Evolutionary conservation across 2,329 filamentous ascomycete genomes (phyloP).

Genomic region (Trematosphaeria pertusa): DNA sequence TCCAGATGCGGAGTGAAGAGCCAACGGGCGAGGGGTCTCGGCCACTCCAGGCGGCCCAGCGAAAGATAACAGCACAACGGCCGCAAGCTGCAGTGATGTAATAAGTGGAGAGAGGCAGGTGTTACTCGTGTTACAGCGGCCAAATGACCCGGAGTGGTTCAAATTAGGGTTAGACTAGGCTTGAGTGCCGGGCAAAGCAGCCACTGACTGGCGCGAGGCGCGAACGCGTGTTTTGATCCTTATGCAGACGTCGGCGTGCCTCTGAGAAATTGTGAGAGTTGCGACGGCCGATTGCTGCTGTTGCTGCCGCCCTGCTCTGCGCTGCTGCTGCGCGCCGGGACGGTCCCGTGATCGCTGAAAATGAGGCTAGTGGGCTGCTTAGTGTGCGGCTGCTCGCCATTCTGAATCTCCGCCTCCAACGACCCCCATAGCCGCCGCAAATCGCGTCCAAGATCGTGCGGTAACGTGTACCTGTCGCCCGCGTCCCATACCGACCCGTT

Average conservation of each 20-base stretch:
- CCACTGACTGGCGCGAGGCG: slow-evolving; percentile 42
- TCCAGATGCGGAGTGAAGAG: neutral
- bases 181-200: slow-evolving; percentile 44
- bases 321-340: neutral
- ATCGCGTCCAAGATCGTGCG: slow-evolving; percentile 45
- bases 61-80: slow-evolving; percentile 33
- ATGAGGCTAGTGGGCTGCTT: slow-evolving; percentile 2
- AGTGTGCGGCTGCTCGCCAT: slow-evolving; percentile 6
- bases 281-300: slow-evolving; percentile 5
- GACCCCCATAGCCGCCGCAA: slow-evolving; percentile 32
- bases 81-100: slow-evolving; percentile 40
- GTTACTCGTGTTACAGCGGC: slow-evolving; percentile 44
- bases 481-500: slow-evolving; percentile 32
- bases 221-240: slow-evolving; percentile 28
- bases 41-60: slow-evolving; percentile 20
- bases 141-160: slow-evolving; percentile 40
- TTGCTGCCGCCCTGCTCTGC: slow-evolving; percentile 1
- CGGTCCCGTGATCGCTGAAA: slow-evolving; percentile 11
- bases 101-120: slow-evolving; percentile 48
- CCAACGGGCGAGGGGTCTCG: slow-evolving; percentile 12
- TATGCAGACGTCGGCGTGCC: slow-evolving; percentile 22
- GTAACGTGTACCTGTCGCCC: slow-evolving; percentile 41
- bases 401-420: slow-evolving; percentile 27
- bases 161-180: slow-evolving; percentile 45
- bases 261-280: slow-evolving; percentile 1